phyloP scores from a whole-genome alignment of 139 green algal genomes.

The Chlorella sp. region DNA sequence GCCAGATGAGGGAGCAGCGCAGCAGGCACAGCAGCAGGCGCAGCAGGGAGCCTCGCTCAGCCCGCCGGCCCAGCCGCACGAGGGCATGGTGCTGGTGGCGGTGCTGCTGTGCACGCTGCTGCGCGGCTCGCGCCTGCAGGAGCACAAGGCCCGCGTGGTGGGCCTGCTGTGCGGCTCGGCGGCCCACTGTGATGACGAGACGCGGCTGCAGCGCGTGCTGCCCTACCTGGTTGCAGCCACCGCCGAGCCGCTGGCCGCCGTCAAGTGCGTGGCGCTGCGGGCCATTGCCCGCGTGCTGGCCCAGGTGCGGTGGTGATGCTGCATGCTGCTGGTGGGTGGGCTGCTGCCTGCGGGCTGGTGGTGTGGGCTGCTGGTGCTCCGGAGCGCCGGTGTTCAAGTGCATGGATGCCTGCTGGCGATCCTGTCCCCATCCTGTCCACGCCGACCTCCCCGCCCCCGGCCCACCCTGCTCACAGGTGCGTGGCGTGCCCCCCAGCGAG shows the following conservation, averaged over 20 bases:
- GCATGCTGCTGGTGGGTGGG: background rate
- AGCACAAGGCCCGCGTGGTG: conserved; percentile 66
- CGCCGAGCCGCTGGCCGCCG: conserved; percentile 29
- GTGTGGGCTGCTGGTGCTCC: background rate
- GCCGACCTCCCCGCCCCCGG: background rate
- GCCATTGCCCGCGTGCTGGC: conserved; percentile 46
- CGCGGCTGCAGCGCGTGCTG: conserved; percentile 81
- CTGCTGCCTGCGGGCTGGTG: background rate
- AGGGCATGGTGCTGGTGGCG: conserved; percentile 76
- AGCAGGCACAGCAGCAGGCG: conserved; percentile 6
- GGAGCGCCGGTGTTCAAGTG: too few relatives aligned
- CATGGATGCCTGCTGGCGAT: too few relatives aligned
- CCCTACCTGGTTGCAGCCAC: conserved; percentile 82
- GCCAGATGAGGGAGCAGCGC: background rate
- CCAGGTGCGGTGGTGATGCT: conserved; percentile 21
- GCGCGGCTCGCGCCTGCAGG: conserved; percentile 67
- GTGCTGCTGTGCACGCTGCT: conserved; percentile 88
- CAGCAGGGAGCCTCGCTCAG: background rate
- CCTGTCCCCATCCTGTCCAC: too few relatives aligned
- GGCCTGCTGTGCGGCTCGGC: conserved; percentile 66
- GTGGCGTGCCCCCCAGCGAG: conserved; percentile 60
- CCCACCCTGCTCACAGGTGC: conserved; percentile 29
- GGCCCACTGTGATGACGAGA: conserved; percentile 74
- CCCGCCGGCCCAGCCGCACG: background rate
- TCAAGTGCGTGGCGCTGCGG: conserved; percentile 65